Evolutionary conservation across 2,329 filamentous ascomycete species (phyloP), one percentile per base, ranked within the genome.

Genomic region (Sporothrix pallida): DNA sequence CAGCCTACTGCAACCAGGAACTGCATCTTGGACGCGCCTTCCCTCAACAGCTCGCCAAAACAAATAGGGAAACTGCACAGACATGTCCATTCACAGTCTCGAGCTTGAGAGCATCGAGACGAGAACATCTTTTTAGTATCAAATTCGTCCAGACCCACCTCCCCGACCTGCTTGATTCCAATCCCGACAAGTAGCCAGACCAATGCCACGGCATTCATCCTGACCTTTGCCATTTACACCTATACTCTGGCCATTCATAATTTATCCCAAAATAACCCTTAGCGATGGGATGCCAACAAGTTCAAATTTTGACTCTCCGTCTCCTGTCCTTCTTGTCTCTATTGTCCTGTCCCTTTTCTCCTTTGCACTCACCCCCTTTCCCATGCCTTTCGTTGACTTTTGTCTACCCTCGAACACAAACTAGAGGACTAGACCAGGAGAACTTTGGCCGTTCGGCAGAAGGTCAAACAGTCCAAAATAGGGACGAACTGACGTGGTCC

Each of bases 341-440:
- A 23, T 15, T 60, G 23, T 15, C 8, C 3, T 62, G 37, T 15
- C n/a, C 31, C 2, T n/a, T 17, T 31, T 17, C n/a, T 20, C 31
- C 9, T 50, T 15, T 17, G 2, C 52, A 8, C 20, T 56, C 52
- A 12, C 44, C 44, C 63, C 44, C 17, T 67, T 50, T 31, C 23
- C 17, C 31, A 26, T 26, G 23, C 23, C 23, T 26, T 26, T 26
- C 23, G 23, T 26, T 26, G 23, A 26, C 23, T 26, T 26, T 26
- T 26, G 23, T 31, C 4, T 10, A 65, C 37, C n/a, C 37, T 44
- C 62, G 15, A n/a, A 23, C 31, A 13, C 44, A 67, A 44, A n/a
- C 65, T 68, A 68, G 65, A 52, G 46, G 23, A 52, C 65, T 68
- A 52, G 65, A 13, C 65, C 65, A 68, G 65, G 65, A 68, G 46